Conservation (phyloP, 2,329 filamentous ascomycete genomes). For the Rachicladosporium sp. region DNA sequence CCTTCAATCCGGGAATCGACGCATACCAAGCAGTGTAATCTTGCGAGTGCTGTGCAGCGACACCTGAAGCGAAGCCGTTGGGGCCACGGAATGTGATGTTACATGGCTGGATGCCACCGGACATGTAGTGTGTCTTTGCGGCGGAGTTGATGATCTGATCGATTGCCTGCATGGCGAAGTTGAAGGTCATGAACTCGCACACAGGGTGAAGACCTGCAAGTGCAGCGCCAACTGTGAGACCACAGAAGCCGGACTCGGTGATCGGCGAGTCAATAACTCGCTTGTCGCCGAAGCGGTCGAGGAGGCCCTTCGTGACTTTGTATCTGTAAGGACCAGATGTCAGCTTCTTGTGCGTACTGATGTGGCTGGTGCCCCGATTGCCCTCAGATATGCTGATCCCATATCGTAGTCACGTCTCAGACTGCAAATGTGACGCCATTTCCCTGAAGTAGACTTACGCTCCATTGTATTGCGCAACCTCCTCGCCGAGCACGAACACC, state of each 20-base stretch:
- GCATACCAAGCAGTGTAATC: slow-evolving; percentile 99
- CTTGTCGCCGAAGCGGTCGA: slow-evolving; percentile 95
- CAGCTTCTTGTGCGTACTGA: too few species aligned
- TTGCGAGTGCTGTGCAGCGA: slow-evolving; percentile 95
- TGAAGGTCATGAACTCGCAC: slow-evolving; percentile 99
- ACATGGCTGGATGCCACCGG: slow-evolving; percentile 96
- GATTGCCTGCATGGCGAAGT: slow-evolving; percentile 99
- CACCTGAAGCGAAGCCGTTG: slow-evolving; percentile 94
- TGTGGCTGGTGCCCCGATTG: too few species aligned
- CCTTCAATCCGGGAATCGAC: slow-evolving; percentile 93
- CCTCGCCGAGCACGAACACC: slow-evolving; percentile 92
- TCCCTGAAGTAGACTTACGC: slow-evolving; percentile 42
- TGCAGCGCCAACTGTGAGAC: slow-evolving; percentile 87
- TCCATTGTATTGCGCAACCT: slow-evolving; percentile 99
- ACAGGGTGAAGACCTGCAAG: slow-evolving; percentile 89
- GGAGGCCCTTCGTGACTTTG: slow-evolving; percentile 96
- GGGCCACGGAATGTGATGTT: slow-evolving; percentile 99
- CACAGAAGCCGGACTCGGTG: slow-evolving; percentile 90
- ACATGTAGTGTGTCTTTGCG: slow-evolving; percentile 99
- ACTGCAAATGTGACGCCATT: too few species aligned
- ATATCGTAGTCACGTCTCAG: too few species aligned
- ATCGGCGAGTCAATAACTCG: slow-evolving; percentile 97
- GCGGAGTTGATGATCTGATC: slow-evolving; percentile 99
- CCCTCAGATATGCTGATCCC: too few species aligned
- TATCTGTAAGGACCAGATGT: slow-evolving; percentile 42